phyloP scores from a whole-genome alignment of 1,284 basidiomycete genomes.

The Vanrija humicola region DNA sequence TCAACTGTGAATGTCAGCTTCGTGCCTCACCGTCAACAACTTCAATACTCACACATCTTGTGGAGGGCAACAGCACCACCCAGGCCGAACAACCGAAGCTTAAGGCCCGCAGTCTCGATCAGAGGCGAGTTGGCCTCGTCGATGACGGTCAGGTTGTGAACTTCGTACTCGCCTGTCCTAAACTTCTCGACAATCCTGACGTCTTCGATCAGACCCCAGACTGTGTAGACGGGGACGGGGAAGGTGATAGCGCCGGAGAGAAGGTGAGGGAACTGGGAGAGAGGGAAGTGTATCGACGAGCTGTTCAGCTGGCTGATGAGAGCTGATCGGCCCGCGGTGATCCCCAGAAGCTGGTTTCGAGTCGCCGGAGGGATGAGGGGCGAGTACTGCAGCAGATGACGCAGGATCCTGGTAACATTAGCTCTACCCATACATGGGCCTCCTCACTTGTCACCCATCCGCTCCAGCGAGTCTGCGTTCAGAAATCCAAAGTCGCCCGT shows the following conservation, averaged over 20 bases:
- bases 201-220: constrained; percentile 98
- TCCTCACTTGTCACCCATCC: constrained; percentile 78
- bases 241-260: constrained; percentile 83
- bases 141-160: constrained; percentile 83
- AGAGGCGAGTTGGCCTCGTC: constrained; percentile 91
- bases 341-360: constrained; percentile 74
- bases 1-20: constrained; percentile 43
- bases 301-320: constrained; percentile 55
- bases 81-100: constrained; percentile 86
- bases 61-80: constrained; percentile 94
- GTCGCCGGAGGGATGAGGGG: constrained; percentile 84
- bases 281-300: constrained; percentile 53
- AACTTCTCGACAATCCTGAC: constrained; percentile 89
- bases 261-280: constrained; percentile 92
- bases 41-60: constrained; percentile 78
- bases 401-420: constrained; percentile 61
- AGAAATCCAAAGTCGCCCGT: constrained; percentile 99
- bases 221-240: constrained; percentile 87
- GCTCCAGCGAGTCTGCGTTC: constrained; percentile 73
- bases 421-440: background rate
- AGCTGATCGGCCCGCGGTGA: constrained; percentile 46
- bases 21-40: background rate
- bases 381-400: constrained; percentile 95
- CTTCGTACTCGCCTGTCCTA: constrained; percentile 71
- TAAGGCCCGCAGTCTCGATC: constrained; percentile 87